These are phyloP conservation scores for Colletotrichum endophyticum DNA, from an alignment of 2,329 filamentous ascomycete species.

Conservation along the genomic window DNA sequence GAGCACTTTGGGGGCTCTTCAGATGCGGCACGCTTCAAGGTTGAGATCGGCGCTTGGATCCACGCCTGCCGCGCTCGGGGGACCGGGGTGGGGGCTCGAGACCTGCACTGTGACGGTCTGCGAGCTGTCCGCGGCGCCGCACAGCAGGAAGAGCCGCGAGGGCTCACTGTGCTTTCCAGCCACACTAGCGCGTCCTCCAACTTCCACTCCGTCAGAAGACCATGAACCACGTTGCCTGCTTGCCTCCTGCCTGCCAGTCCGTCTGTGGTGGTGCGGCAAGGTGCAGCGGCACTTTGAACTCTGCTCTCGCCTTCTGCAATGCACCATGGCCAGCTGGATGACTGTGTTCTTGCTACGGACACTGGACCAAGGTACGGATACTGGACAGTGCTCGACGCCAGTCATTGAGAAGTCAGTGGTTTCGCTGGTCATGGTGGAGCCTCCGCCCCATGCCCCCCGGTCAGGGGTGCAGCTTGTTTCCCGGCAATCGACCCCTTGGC, in stretches of 20 bases:
- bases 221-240: background rate
- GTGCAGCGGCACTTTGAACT: background rate
- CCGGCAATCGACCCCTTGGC: slow-evolving; percentile 8
- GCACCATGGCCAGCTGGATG: background rate
- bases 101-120: background rate
- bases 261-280: background rate
- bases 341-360: background rate
- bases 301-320: background rate
- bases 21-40: background rate
- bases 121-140: background rate
- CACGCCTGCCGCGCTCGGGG: slow-evolving; percentile 8
- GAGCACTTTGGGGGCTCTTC: background rate
- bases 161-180: background rate
- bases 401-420: background rate
- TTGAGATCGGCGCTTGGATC: slow-evolving; percentile 18
- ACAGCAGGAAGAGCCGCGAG: background rate
- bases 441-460: background rate
- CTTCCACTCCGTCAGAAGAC: background rate
- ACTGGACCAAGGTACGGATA: background rate
- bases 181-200: background rate
- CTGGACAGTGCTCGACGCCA: background rate
- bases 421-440: background rate
- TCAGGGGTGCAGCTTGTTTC: slow-evolving; percentile 9
- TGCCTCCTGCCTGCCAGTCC: background rate
- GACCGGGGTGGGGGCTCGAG: background rate